Percentiles rank a stretch among this genome's conserved stretches.
These are phyloP conservation scores for Glebionis coronaria DNA, from an alignment of 129 eudicot genomes.

Conservation along the genomic window DNA sequence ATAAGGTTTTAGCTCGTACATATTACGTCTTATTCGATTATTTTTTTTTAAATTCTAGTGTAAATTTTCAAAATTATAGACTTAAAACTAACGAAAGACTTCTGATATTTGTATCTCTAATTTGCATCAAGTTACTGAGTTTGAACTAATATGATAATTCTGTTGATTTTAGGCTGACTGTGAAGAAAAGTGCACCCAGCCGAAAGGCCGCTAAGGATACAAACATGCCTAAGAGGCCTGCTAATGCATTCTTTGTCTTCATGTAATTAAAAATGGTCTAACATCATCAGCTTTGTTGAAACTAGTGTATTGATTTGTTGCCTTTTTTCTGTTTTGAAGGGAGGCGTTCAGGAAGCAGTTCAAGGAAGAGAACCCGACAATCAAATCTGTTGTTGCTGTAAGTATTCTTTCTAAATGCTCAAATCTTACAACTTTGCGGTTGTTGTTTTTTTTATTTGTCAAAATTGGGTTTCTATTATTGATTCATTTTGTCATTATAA, in stretches of 20 bases:
- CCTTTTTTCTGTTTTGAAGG: constrained; percentile 27
- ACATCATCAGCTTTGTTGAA: no score
- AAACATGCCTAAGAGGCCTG: constrained; percentile 91
- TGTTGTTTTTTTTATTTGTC: not conserved
- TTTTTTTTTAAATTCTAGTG: no score
- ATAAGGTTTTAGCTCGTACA: no score
- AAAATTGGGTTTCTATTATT: no score
- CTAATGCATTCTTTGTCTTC: constrained; percentile 87
- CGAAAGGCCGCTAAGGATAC: constrained; percentile 72
- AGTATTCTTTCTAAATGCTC: constrained; percentile 11
- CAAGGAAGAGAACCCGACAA: constrained; percentile 64
- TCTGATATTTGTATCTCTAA: no score
- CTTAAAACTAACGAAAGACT: no score
- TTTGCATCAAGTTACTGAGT: no score
- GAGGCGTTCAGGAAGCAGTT: constrained; percentile 61
- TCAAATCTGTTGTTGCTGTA: constrained; percentile 77
- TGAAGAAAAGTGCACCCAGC: constrained; percentile 54
- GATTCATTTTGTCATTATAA: not conserved
- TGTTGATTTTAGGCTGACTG: constrained; percentile 73
- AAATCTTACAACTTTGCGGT: not conserved
- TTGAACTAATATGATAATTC: no score
- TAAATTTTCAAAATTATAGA: no score
- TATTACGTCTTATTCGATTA: no score
- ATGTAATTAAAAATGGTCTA: constrained; percentile 34
- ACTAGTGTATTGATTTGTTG: not conserved